These are phyloP conservation scores for Penicillium glabrum DNA, from an alignment of 2,329 filamentous ascomycete species.

Conservation along the genomic window DNA sequence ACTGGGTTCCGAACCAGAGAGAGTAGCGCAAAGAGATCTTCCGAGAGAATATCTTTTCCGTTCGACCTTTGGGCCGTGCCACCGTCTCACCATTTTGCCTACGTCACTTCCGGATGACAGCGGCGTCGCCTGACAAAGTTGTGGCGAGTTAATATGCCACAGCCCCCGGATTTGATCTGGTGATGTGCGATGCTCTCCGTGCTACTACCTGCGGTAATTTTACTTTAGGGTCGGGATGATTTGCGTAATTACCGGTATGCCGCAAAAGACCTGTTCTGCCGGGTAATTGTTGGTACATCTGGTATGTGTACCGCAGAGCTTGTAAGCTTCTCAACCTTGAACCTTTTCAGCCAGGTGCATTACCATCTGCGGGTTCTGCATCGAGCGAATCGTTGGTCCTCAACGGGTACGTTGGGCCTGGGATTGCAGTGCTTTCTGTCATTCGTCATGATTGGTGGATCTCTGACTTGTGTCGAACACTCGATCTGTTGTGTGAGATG, in stretches of 20 bases:
- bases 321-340: conserved; percentile 16
- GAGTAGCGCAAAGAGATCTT: background rate
- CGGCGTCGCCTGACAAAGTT: conserved; percentile 11
- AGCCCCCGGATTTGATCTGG: conserved; percentile 4
- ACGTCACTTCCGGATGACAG: conserved; percentile 12
- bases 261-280: background rate
- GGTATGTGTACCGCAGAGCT: background rate
- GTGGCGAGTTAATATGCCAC: conserved; percentile 5
- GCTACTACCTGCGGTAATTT: background rate
- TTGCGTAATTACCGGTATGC: conserved; percentile 3
- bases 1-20: background rate
- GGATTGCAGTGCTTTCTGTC: background rate
- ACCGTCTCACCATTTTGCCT: background rate
- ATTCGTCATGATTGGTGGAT: conserved; percentile 11
- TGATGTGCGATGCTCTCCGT: conserved; percentile 6
- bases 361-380: conserved; percentile 11
- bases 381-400: conserved; percentile 14
- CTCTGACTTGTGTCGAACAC: conserved; percentile 1
- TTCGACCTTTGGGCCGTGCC: background rate
- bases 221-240: background rate
- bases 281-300: background rate
- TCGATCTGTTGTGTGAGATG: conserved; percentile 4
- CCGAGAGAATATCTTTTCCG: background rate
- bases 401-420: conserved; percentile 11
- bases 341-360: conserved; percentile 27